Conservation (phyloP, 306 rosid genomes). For the Prunus fruticosa region DNA sequence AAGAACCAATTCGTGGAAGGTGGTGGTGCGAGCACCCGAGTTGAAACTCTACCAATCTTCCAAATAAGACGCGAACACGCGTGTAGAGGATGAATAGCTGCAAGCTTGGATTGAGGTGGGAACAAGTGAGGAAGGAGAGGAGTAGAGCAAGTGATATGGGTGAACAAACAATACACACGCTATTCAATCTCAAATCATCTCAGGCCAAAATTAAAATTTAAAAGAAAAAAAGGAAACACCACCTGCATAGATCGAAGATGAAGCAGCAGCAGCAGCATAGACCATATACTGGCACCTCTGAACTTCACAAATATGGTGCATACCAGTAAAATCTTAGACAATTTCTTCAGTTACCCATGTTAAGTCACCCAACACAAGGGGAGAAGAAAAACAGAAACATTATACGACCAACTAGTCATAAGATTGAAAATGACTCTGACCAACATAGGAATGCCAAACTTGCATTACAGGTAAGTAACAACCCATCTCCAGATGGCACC, state of each 20-base stretch:
- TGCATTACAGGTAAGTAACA: neutral
- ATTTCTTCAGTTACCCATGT: neutral
- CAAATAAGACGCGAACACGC: too few species aligned
- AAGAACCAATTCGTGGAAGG: too few species aligned
- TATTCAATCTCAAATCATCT: too few species aligned
- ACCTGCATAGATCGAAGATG: neutral
- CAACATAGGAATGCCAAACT: neutral
- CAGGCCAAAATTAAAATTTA: neutral
- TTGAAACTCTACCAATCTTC: too few species aligned
- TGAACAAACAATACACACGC: too few species aligned
- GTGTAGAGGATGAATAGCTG: too few species aligned
- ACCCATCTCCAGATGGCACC: neutral
- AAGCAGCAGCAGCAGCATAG: neutral
- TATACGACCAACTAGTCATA: neutral
- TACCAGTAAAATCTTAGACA: neutral
- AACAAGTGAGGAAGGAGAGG: too few species aligned
- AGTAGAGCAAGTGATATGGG: too few species aligned
- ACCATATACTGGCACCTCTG: neutral
- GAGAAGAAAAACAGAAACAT: neutral
- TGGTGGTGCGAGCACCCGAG: too few species aligned
- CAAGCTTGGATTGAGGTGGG: too few species aligned
- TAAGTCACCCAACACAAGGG: neutral
- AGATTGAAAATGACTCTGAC: neutral
- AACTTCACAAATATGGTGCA: neutral
- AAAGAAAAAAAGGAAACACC: neutral